Conservation (phyloP, 306 rosid species). For the Arachis stenosperma region DNA sequence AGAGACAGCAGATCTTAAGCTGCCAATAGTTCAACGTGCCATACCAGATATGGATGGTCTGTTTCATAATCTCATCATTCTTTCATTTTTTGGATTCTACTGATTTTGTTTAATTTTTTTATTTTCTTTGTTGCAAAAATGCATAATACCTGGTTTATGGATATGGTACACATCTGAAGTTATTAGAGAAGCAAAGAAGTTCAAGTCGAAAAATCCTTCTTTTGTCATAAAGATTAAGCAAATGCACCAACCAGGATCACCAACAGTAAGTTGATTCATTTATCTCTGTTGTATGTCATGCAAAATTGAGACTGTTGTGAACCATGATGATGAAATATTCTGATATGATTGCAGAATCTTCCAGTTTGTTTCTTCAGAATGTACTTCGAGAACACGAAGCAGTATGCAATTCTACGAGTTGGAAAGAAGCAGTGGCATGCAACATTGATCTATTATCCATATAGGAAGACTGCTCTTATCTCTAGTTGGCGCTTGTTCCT, state of each 20-base stretch:
- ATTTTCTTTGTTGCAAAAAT: neutral
- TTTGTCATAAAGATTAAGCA: neutral
- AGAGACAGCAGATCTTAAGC: neutral
- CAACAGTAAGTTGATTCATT: neutral
- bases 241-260: neutral
- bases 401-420: neutral
- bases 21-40: neutral
- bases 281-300: neutral
- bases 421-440: neutral
- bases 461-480: neutral
- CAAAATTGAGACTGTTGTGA: neutral
- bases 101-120: neutral
- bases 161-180: neutral
- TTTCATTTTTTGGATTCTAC: neutral
- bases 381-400: neutral
- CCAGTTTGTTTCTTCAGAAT: neutral
- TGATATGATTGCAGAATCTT: neutral
- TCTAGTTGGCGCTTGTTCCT: conserved; percentile 7
- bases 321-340: neutral
- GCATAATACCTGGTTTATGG: neutral
- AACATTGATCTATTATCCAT: neutral
- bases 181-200: neutral
- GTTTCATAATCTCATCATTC: neutral
- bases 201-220: conserved; percentile 13
- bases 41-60: neutral